Evolutionary conservation across 345 rosid genomes (phyloP), one percentile per base, ranked within the genome.

Genomic region (Heritiera fomes): DNA sequence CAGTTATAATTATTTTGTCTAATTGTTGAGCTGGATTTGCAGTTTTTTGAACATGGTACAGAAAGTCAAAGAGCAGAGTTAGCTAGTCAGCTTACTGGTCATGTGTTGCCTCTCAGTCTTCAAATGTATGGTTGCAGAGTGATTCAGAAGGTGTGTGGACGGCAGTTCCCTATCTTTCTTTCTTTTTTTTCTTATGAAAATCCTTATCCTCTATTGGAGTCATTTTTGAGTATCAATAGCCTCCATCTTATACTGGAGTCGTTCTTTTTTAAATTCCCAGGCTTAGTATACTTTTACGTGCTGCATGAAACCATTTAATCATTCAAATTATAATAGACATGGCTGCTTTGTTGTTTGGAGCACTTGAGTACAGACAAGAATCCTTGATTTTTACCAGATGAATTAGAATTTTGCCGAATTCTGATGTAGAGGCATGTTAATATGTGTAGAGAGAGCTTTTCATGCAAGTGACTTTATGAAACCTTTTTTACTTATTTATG

Each of bases 81-180:
- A 76, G 97, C 92, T 72, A 89, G 83, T 83, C 94, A 92, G 73
- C 89, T 96, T 52, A 79, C 88, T 59, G 99, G 95, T 72, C 95
- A 92, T 81, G 98, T 92, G 66, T 87, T 96, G 86, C 87, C 93
- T 80, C 94, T 94, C 50, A 90, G 97, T 65, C 89, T 96, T 78
- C 99, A 96, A 85, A 96, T 96, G 99, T 96, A 96, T 82, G 98
- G 99, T 55, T 96, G 99, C 91, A 84, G 99, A 88, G 99, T 96
- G 81, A 96, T 92, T 83, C 99, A 96, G 81, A 96, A 94, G 98
- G 99, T 96, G 61, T 49, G 74, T 85, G 47, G 6, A 38, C 49
- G 55, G 63, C 47, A 18, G 34, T 55, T 72, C 17, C 30, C 32
- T 6, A 23, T 46, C 55, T 71, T 15, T 71, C 4, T 12, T 47